Percentiles rank a stretch among this genome's conserved stretches.
phyloP scores from a whole-genome alignment of 371 early-diverging fungal genomes.

The Nematocida homosporus region DNA sequence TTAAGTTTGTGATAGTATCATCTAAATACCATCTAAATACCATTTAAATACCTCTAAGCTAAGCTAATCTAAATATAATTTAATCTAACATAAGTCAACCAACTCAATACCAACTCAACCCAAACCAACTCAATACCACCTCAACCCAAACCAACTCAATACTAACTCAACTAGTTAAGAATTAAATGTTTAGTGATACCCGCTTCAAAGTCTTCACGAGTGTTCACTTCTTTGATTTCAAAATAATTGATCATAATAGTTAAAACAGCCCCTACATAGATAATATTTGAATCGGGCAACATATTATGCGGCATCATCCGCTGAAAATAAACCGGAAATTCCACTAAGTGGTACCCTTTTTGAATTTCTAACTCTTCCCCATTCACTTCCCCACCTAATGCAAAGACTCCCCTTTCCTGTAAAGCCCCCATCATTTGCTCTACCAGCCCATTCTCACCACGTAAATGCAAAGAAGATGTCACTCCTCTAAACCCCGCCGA shows the following conservation, averaged over 20 bases:
- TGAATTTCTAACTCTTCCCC: constrained; percentile 18
- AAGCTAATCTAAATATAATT: no score
- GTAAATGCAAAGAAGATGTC: constrained; percentile 5
- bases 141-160: no score
- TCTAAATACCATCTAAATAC: no score
- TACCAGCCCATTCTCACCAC: background rate
- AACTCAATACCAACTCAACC: background rate
- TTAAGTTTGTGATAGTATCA: no score
- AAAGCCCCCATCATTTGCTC: constrained; percentile 1
- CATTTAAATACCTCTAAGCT: no score
- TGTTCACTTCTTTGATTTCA: constrained; percentile 55
- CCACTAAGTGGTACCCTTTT: constrained; percentile 10
- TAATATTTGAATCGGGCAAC: constrained; percentile 42
- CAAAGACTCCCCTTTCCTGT: constrained; percentile 1
- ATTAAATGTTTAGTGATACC: constrained; percentile 38
- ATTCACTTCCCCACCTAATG: background rate
- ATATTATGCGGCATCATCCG: constrained; percentile 49
- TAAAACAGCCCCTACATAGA: constrained; percentile 51
- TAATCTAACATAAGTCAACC: no score
- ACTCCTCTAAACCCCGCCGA: constrained; percentile 9
- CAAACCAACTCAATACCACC: no score
- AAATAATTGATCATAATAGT: constrained; percentile 56
- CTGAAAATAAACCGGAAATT: constrained; percentile 33
- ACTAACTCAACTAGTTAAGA: constrained; percentile 43
- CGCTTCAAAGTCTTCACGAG: constrained; percentile 51